A percentile compares a stretch with the other conserved stretches of the same genome.
Conservation (phyloP, 768 basidiomycete species). For the Termitomyces sp. region DNA sequence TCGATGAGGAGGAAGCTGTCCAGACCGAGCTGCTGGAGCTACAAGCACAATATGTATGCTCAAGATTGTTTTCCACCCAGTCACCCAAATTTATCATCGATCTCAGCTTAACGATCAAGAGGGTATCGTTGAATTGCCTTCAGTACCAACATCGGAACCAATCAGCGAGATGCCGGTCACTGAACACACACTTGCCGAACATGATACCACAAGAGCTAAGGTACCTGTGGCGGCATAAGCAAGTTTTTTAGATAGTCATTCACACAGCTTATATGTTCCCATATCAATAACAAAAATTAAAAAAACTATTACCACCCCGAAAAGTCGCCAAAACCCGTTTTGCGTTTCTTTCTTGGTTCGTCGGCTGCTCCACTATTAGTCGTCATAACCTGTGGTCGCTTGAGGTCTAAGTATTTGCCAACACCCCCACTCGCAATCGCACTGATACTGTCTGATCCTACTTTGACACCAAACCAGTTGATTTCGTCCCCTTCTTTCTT, state of each 20-base stretch:
- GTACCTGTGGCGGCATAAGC: conserved; percentile 30
- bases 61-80: not conserved
- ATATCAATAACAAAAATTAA: not conserved
- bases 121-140: conserved; percentile 40
- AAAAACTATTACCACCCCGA: conserved; percentile 63
- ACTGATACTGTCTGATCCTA: conserved; percentile 44
- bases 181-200: conserved; percentile 18
- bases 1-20: conserved; percentile 93
- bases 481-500: conserved; percentile 63
- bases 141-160: conserved; percentile 45
- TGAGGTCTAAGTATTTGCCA: conserved; percentile 74
- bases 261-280: not conserved
- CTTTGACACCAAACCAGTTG: conserved; percentile 88
- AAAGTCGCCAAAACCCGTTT: conserved; percentile 88
- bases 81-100: conserved; percentile 1
- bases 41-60: conserved; percentile 56
- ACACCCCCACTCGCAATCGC: conserved; percentile 42
- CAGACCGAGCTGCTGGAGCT: conserved; percentile 74
- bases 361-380: conserved; percentile 21
- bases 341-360: conserved; percentile 74
- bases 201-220: conserved; percentile 14
- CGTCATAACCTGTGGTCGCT: conserved; percentile 33
- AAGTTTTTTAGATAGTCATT: not conserved
- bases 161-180: conserved; percentile 16
- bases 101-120: conserved; percentile 26